phyloP scores from a whole-genome alignment of 164 flowering plant genomes.

The Vitis labrusca region DNA sequence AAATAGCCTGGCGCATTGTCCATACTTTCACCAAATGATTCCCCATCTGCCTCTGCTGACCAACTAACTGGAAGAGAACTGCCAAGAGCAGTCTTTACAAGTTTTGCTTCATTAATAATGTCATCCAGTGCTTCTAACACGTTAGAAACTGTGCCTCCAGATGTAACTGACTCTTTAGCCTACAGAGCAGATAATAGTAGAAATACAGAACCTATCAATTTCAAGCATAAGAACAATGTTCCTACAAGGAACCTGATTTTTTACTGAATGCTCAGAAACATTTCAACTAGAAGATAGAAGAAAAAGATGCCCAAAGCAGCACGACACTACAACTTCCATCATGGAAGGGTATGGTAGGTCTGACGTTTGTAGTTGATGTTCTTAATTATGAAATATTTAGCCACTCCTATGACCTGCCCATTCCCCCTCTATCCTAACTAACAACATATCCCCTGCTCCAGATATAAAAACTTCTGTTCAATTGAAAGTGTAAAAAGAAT shows the following conservation, averaged over 20 bases:
- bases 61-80: slow-evolving; percentile 90
- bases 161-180: slow-evolving; percentile 50
- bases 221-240: neutral
- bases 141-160: slow-evolving; percentile 17
- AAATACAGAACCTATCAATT: neutral
- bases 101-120: slow-evolving; percentile 66
- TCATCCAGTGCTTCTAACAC: slow-evolving; percentile 38
- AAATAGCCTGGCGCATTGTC: slow-evolving; percentile 13
- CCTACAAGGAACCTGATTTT: neutral
- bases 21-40: slow-evolving; percentile 17
- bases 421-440: too few relatives aligned
- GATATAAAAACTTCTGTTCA: too few relatives aligned
- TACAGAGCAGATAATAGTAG: slow-evolving; percentile 13
- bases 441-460: too few relatives aligned
- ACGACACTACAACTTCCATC: too few relatives aligned
- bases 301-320: too few relatives aligned
- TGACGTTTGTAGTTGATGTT: too few relatives aligned
- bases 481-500: neutral
- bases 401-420: too few relatives aligned
- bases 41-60: slow-evolving; percentile 56
- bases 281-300: too few relatives aligned
- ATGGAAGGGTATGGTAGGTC: too few relatives aligned
- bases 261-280: too few relatives aligned
- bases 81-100: slow-evolving; percentile 81
- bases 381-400: too few relatives aligned